Conservation (phyloP, 2,329 filamentous ascomycete species). For the Fusarium annulatum region DNA sequence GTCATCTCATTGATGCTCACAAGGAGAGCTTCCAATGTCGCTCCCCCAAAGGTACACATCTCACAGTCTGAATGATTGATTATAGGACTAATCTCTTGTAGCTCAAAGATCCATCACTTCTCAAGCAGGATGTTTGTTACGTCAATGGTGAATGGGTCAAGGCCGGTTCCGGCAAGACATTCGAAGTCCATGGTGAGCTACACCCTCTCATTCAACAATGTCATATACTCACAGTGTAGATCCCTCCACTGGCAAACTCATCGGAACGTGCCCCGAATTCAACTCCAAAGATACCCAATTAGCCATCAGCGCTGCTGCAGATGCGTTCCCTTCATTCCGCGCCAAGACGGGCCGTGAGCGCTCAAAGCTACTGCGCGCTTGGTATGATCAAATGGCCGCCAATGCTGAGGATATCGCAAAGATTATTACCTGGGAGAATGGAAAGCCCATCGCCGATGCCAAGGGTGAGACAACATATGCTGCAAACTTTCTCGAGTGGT, state of each 20-base stretch:
- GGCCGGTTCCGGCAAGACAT: conserved; percentile 89
- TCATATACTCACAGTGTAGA: conserved; percentile 60
- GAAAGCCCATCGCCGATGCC: conserved; percentile 82
- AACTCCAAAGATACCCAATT: conserved; percentile 78
- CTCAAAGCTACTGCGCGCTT: conserved; percentile 78
- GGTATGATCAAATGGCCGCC: conserved; percentile 83
- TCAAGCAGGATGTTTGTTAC: conserved; percentile 85
- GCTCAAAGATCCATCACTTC: conserved; percentile 82
- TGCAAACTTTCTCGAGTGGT: conserved; percentile 83
- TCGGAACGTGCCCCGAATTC: conserved; percentile 89
- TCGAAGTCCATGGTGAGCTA: conserved; percentile 77
- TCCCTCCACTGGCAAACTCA: conserved; percentile 82
- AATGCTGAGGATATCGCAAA: conserved; percentile 84
- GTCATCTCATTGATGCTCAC: conserved; percentile 43
- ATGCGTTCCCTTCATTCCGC: conserved; percentile 78
- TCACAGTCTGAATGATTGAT: not conserved
- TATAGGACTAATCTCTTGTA: conserved; percentile 47
- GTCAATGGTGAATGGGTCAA: conserved; percentile 94
- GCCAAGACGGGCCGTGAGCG: conserved; percentile 79
- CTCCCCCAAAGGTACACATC: conserved; percentile 54
- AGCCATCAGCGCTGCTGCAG: conserved; percentile 85
- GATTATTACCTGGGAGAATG: conserved; percentile 90
- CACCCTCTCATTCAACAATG: not conserved
- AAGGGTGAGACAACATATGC: conserved; percentile 79
- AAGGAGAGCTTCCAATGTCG: conserved; percentile 60